Base-by-base conservation (phyloP, 345 rosid species). In the Melastoma malabathricum region DNA sequence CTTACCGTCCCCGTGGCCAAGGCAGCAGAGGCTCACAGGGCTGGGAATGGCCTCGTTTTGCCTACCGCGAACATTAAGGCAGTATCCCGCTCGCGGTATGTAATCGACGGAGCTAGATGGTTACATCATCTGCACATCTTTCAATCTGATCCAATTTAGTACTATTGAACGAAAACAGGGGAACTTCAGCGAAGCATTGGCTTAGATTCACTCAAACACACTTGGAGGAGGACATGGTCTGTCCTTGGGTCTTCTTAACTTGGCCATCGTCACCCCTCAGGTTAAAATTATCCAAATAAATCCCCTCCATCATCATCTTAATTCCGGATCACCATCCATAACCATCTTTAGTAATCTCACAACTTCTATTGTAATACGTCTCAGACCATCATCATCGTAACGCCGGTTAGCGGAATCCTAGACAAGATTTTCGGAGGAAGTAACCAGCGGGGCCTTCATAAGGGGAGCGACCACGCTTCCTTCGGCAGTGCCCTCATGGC, bases 351-450 rank as follows among this genome's bases (percentile, higher is more conserved):
- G n/a, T n/a, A n/a, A n/a, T n/a, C n/a, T n/a, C n/a, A n/a, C n/a
- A n/a, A n/a, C n/a, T n/a, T n/a, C n/a, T 2, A 22, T 22, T 22
- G 25, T 1, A 22, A 22, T 16, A 22, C 3, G 0, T 12, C 4
- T 47, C 65, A 90, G 94, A 86, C 86, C 81, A 2, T 90, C 17
- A 86, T 90, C 81, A 2, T 90, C 17, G 76, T 90, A 38, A 83
- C 98, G 1, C 55, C 82, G 14, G 71, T 72, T 13, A 72, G 79
- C 15, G 98, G 98, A 48, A 84, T 85, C 12, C 77, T 80, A 48
- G 98, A 90, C 47, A 78, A 73, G 7, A 17, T 74, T 7, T 76
- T 80, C 18, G 92, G 96, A 51, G 98, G 98, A 0, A 96, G 98
- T 0, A 90, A 90, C 67, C 7, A 71, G 44, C 96, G 96, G 2